phyloP scores from a whole-genome alignment of 495 filamentous ascomycete genomes.

The Aspergillus homomorphus region DNA sequence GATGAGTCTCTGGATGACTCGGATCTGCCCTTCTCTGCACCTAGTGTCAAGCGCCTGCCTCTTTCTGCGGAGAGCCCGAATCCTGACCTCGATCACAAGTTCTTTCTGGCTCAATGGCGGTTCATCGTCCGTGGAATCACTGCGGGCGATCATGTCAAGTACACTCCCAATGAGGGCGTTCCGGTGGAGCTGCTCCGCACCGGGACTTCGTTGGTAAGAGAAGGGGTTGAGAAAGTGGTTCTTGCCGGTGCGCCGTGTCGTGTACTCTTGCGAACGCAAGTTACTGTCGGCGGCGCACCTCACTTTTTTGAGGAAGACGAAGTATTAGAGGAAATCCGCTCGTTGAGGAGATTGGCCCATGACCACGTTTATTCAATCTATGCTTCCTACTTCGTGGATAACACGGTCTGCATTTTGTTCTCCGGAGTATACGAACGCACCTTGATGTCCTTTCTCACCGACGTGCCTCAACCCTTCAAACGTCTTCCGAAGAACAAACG shows the following conservation, averaged over 20 bases:
- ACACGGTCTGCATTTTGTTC: slow-evolving; percentile 72
- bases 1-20: slow-evolving; percentile 86
- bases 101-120: slow-evolving; percentile 78
- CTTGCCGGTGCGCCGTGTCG: slow-evolving; percentile 41
- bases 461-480: slow-evolving; percentile 64
- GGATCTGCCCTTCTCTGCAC: slow-evolving; percentile 76
- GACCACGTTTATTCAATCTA: slow-evolving; percentile 78
- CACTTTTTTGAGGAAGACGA: slow-evolving; percentile 61
- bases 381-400: slow-evolving; percentile 74
- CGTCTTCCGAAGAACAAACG: slow-evolving; percentile 68
- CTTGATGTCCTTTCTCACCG: slow-evolving; percentile 74
- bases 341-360: slow-evolving; percentile 63
- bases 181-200: slow-evolving; percentile 70
- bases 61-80: slow-evolving; percentile 56
- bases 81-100: slow-evolving; percentile 64
- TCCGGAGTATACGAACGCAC: slow-evolving; percentile 70
- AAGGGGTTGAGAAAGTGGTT: slow-evolving; percentile 65
- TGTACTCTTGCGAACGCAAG: slow-evolving; percentile 66
- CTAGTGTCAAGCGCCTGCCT: slow-evolving; percentile 64
- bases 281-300: slow-evolving; percentile 58
- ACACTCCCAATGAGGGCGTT: slow-evolving; percentile 73
- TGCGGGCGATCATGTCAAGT: slow-evolving; percentile 68
- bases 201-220: slow-evolving; percentile 41
- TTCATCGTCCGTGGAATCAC: slow-evolving; percentile 70
- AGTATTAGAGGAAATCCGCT: slow-evolving; percentile 66